Percentiles rank a stretch among this genome's conserved stretches.
These are phyloP conservation scores for Achlya hypogyna DNA, from an alignment of 352 stramenopile genomes.

Conservation along the genomic window DNA sequence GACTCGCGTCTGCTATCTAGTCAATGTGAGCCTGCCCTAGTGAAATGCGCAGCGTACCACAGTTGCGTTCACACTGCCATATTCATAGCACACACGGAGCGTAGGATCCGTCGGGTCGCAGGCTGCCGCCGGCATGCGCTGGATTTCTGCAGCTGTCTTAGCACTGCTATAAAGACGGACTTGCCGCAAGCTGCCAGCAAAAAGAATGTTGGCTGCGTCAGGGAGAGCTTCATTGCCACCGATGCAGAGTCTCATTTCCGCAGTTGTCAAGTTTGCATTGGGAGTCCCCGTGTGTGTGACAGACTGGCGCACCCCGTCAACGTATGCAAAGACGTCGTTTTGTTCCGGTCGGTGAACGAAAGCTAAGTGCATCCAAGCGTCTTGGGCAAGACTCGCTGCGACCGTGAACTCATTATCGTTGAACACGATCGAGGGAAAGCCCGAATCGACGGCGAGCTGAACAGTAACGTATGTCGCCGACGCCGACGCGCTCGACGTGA, in stretches of 20 bases:
- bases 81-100: constrained; percentile 11
- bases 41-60: background rate
- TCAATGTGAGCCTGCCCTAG: background rate
- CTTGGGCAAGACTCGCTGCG: background rate
- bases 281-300: background rate
- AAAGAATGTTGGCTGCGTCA: background rate
- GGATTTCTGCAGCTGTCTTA: background rate
- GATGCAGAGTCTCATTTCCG: background rate
- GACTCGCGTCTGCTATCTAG: background rate
- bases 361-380: constrained; percentile 4
- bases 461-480: background rate
- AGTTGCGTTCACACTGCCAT: background rate
- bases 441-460: constrained; percentile 1
- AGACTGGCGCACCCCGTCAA: background rate
- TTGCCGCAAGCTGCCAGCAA: background rate
- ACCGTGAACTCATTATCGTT: background rate
- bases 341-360: background rate
- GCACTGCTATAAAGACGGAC: background rate
- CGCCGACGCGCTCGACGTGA: background rate
- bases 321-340: constrained; percentile 7
- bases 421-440: background rate
- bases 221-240: background rate
- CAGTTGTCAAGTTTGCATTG: background rate
- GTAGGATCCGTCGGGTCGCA: constrained; percentile 3
- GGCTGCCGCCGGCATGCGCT: background rate